Conservation (phyloP, 139 green algal genomes). For the Diplosphaera chodatii region DNA sequence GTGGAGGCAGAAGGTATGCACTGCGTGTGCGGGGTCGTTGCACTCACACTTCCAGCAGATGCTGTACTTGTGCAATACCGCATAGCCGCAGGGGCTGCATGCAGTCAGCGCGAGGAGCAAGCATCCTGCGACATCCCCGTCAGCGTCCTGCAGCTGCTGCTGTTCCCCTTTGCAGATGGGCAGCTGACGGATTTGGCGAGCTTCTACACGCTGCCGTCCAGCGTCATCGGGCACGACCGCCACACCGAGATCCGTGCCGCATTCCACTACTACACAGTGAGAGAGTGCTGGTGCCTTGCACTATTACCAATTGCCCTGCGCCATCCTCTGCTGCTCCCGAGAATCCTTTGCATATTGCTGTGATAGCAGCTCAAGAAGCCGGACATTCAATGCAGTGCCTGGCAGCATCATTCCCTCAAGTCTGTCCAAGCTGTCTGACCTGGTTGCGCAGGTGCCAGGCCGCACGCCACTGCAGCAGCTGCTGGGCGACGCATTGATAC, state of each 20-base stretch:
- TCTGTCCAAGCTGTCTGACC: no score
- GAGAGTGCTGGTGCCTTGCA: no score
- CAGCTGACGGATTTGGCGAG: constrained; percentile 82
- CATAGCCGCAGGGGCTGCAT: no score
- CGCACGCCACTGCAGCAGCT: constrained; percentile 39
- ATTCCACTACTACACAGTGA: constrained; percentile 94
- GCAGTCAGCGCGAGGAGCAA: neutral
- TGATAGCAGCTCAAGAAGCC: no score
- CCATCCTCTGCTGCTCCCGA: no score
- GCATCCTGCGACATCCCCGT: neutral
- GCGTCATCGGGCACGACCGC: constrained; percentile 78
- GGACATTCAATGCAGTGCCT: no score
- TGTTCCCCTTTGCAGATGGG: constrained; percentile 16
- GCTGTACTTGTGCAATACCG: no score
- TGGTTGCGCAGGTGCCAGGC: neutral
- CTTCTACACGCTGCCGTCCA: constrained; percentile 94
- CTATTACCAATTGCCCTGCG: no score
- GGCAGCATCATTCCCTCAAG: no score
- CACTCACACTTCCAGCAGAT: no score
- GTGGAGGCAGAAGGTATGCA: constrained; percentile 51
- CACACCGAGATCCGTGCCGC: constrained; percentile 82
- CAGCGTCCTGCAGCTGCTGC: no score
- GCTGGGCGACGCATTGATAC: constrained; percentile 82
- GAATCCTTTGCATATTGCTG: no score
- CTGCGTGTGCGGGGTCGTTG: neutral